Percentiles rank a stretch among this genome's conserved stretches.
Evolutionary conservation across 768 basidiomycete genomes (phyloP).

Genomic region (Dioszegia aurantiaca): DNA sequence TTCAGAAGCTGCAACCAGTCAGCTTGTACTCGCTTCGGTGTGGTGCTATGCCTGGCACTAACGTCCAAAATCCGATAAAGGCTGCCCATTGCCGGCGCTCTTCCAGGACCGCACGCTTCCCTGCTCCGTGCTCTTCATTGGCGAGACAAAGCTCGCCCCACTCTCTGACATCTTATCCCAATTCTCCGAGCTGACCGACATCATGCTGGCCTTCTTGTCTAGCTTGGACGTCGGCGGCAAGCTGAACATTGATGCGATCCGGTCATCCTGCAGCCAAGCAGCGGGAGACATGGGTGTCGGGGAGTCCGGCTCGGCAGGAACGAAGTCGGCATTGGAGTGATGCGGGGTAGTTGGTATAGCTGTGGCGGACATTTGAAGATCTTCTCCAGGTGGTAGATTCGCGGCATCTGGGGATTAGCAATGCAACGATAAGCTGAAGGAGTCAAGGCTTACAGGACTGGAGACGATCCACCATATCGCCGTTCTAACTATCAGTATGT

Average conservation of each 20-base stretch:
- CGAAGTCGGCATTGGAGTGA: not conserved
- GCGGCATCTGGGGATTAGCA: conserved; percentile 21
- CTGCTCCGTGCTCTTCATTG: conserved; percentile 23
- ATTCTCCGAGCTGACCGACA: conserved; percentile 22
- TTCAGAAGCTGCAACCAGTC: not conserved
- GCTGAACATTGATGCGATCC: not conserved
- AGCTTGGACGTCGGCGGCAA: not conserved
- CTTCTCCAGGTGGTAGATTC: conserved; percentile 17
- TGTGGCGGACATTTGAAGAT: conserved; percentile 15
- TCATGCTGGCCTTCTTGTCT: conserved; percentile 7
- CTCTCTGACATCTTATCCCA: conserved; percentile 42
- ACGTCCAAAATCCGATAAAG: conserved; percentile 36
- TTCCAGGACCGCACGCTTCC: conserved; percentile 39
- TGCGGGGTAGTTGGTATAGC: conserved; percentile 26
- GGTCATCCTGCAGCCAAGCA: not conserved
- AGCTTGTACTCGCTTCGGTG: too few relatives aligned
- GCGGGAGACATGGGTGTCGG: not conserved
- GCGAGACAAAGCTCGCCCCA: conserved; percentile 39
- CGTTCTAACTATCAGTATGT: conserved; percentile 31
- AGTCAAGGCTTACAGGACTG: conserved; percentile 33
- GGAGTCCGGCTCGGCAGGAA: conserved; percentile 1
- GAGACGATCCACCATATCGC: conserved; percentile 33
- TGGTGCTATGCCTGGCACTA: conserved; percentile 25
- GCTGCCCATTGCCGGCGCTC: conserved; percentile 41
- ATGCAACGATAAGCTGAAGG: not conserved